Conservation (phyloP, 331 rosid genomes). For the Quercus phellos region DNA sequence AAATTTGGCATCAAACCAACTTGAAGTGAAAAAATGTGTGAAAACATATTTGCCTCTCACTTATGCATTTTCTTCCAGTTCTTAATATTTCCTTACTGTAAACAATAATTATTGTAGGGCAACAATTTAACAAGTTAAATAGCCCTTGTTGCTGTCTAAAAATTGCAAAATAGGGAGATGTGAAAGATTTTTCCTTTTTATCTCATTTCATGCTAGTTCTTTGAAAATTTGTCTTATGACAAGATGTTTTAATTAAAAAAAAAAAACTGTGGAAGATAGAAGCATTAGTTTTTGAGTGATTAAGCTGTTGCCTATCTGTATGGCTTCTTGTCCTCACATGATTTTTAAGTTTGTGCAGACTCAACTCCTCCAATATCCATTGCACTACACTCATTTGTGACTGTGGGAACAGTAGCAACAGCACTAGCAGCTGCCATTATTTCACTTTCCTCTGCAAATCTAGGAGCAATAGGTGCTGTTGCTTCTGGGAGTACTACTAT, state of each 20-base stretch:
- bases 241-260: not conserved
- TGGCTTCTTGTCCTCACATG: not conserved
- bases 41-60: constrained; percentile 19
- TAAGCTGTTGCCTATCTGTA: not conserved
- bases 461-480: constrained; percentile 45
- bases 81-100: not conserved
- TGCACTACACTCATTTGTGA: constrained; percentile 50
- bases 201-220: too few relatives aligned
- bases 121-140: too few relatives aligned
- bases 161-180: too few relatives aligned
- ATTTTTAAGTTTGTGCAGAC: constrained; percentile 31
- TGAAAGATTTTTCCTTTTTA: too few relatives aligned
- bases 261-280: not conserved
- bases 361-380: constrained; percentile 43
- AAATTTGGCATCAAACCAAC: constrained; percentile 62
- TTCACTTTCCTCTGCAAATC: constrained; percentile 51
- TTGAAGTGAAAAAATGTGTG: constrained; percentile 56
- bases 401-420: constrained; percentile 55
- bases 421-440: constrained; percentile 48
- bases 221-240: too few relatives aligned
- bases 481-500: constrained; percentile 35
- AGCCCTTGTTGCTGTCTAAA: too few relatives aligned
- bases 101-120: too few relatives aligned
- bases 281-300: not conserved
- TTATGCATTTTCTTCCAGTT: not conserved